Base-by-base conservation (phyloP, 495 filamentous ascomycete genomes). In the Trichocladium uniseriatum region DNA sequence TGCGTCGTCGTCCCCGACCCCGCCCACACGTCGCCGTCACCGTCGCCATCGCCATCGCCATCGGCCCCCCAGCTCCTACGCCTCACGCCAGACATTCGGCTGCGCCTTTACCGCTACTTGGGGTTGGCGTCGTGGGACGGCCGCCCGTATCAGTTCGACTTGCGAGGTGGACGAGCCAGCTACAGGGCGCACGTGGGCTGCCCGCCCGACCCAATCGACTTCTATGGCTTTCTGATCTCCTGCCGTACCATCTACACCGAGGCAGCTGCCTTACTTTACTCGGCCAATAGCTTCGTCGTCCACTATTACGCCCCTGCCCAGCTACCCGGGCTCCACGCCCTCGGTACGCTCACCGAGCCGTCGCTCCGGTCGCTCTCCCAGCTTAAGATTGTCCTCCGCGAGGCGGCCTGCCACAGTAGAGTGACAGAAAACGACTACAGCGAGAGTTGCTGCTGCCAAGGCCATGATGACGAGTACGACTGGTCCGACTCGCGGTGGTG, bases 21-120 rank as follows among this genome's bases (percentile, higher is more conserved):
- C 29, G 42, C 42, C 29, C 18, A 44, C 31, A 44, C 38, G 38
- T 41, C 38, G 38, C 38, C 38, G 20, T 27, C 38, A 27, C 38
- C 41, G n/a, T 43, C 41, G 27, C 28, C 42, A 5, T 35, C 42
- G 29, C 42, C 42, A 35, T 35, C 42, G 42, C 29, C 29, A n/a
- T 35, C 42, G 42, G 1, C 15, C 10, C 27, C 28, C 19, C 42
- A 19, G 42, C 42, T 44, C 42, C 29, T 44, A 14, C 31, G 18
- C 29, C 42, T 44, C 29, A 44, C 42, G 29, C 42, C 42, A 44
- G 28, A 44, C 6, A 34, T 44, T 35, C 42, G 42, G 31, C 29
- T 44, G 29, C 42, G 18, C 29, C 42, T 44, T 35, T 44, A 35
- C 42, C 42, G 42, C 29, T 44, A 44, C 42, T 44, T 44, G 42